Evolutionary conservation across 305 asterid species (phyloP).

Genomic region (Solanum hybrid): DNA sequence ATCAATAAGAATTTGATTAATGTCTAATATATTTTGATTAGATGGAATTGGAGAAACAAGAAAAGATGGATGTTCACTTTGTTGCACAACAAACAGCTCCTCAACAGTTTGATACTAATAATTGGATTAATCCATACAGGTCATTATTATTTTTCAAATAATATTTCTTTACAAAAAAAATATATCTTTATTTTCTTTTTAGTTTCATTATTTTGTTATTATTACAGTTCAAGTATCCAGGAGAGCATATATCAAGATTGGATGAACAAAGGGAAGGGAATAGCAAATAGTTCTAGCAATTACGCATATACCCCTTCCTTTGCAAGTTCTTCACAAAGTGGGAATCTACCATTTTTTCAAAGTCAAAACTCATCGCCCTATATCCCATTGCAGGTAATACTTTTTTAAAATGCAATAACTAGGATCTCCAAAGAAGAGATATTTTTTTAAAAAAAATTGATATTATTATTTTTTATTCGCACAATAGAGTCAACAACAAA

Average conservation of each 20-base stretch:
- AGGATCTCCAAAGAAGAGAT: background rate
- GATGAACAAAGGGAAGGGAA: background rate
- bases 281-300: background rate
- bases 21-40: conserved; percentile 5
- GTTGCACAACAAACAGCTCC: conserved; percentile 7
- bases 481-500: background rate
- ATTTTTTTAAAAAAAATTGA: background rate
- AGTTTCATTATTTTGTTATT: background rate
- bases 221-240: background rate
- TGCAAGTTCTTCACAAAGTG: background rate
- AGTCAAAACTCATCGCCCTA: background rate
- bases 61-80: background rate
- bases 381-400: background rate
- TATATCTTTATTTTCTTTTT: background rate
- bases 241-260: background rate
- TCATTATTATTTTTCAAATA: background rate
- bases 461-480: background rate
- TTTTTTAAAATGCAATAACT: background rate
- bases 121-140: conserved; percentile 38
- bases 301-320: background rate
- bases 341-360: background rate
- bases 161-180: background rate
- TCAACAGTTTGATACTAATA: conserved; percentile 25
- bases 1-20: background rate
- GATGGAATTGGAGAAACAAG: conserved; percentile 20